Evolutionary conservation across 495 filamentous ascomycete genomes (phyloP), one percentile per base, ranked within the genome.

Genomic region (Talaromyces trachyspermus): DNA sequence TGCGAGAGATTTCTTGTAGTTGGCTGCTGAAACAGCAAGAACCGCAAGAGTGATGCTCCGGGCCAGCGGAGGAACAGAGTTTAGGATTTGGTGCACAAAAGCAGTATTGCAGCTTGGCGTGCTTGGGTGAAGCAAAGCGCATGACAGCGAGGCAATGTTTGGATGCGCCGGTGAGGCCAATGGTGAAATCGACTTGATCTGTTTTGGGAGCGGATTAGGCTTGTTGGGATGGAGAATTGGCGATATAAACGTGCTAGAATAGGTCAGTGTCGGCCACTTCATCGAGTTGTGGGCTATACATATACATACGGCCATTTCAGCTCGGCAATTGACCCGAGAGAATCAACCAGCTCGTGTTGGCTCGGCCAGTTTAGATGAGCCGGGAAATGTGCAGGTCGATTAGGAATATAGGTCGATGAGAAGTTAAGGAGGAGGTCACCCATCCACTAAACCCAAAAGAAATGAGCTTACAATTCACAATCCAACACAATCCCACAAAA

Each of bases 51-150:
- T 72, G 60, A 95, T 78, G 65, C 91, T 79, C 17, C 85, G 83
- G 0, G 84, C 79, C n/a, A 94, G 64, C 5, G 69, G 66, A 0
- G 91, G 89, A 61, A 94, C 89, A 27, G 85, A 82, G 29, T 76
- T 79, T 29, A 95, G 74, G 70, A 85, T 84, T 61, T 89, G 88
- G 43, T 84, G 83, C 30, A 95, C 59, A 68, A 89, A 91, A 2
- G 88, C 91, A 14, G 84, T 85, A 20, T 79, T 72, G 68, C 92
- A 98, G 49, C 83, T 90, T 3, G 92, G 89, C 52, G 89, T 84
- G 17, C 75, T 67, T 0, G 92, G 91, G 62, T 98, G 92, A n/a
- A 96, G 78, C 15, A 91, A 72, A 2, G 92, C 92, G 66, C 92
- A 98, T 43, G 87, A 88, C 24, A 96, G 78, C 36, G 75, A 81